Conservation (phyloP, 208 protist genomes). For the Leishmania martiniquensis region DNA sequence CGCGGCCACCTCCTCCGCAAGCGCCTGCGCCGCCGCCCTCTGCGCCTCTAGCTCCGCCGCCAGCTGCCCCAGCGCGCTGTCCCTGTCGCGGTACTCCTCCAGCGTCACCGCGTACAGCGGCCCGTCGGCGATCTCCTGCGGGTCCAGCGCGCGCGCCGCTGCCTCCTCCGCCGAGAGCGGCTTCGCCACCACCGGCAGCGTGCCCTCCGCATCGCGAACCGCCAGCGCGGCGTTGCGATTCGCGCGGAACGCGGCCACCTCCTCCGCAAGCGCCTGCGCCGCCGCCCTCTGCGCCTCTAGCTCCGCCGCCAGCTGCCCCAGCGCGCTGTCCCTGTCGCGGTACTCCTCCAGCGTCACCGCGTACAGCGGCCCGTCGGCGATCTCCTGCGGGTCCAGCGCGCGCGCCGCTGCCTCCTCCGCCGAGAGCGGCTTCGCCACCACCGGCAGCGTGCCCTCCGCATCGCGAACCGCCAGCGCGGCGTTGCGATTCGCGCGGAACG, state of each 20-base stretch:
- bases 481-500: constrained; percentile 31
- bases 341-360: constrained; percentile 31
- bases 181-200: constrained; percentile 26
- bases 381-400: constrained; percentile 20
- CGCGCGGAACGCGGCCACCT: constrained; percentile 8
- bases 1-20: constrained; percentile 14
- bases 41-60: background rate
- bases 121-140: constrained; percentile 18
- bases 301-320: background rate
- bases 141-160: constrained; percentile 23
- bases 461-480: constrained; percentile 33
- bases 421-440: constrained; percentile 7
- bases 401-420: constrained; percentile 7
- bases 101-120: constrained; percentile 35
- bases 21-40: background rate
- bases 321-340: no score
- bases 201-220: constrained; percentile 26
- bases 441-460: constrained; percentile 33
- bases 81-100: constrained; percentile 6
- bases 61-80: background rate
- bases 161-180: constrained; percentile 26
- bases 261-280: background rate
- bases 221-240: constrained; percentile 34
- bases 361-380: constrained; percentile 33
- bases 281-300: background rate